phyloP scores from a whole-genome alignment of 805 yeast species.

The Pichia sporocuriosa region DNA sequence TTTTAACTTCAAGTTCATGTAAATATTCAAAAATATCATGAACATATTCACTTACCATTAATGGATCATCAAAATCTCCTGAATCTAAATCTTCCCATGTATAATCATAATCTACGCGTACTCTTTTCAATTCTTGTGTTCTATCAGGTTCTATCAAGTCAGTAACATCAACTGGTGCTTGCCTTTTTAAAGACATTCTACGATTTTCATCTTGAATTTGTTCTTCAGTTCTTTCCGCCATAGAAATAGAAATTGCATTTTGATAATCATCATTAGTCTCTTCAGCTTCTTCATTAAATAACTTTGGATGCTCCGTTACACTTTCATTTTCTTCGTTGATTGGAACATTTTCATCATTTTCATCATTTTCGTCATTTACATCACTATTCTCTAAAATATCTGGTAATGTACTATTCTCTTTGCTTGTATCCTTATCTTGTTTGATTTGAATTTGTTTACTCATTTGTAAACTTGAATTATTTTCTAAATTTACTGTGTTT shows the following conservation, averaged over 20 bases:
- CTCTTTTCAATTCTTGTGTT: constrained; percentile 26
- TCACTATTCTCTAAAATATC: background rate
- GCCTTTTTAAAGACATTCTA: constrained; percentile 39
- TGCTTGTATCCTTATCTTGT: constrained; percentile 15
- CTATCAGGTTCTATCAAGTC: constrained; percentile 27
- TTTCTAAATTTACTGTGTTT: constrained; percentile 16
- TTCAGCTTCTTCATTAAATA: background rate
- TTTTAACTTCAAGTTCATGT: constrained; percentile 61
- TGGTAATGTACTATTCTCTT: background rate
- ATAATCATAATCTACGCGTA: constrained; percentile 30
- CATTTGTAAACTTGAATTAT: constrained; percentile 2
- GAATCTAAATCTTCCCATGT: constrained; percentile 70
- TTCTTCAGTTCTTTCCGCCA: constrained; percentile 22
- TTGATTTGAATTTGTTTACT: constrained; percentile 18
- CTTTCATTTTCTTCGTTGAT: background rate
- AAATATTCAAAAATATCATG: constrained; percentile 78
- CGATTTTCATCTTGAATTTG: constrained; percentile 25
- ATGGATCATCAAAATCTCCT: constrained; percentile 62
- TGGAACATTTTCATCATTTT: background rate
- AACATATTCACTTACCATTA: constrained; percentile 92
- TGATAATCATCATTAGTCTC: background rate
- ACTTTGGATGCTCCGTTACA: too few species aligned
- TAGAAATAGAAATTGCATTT: constrained; percentile 7
- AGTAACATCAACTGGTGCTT: constrained; percentile 45
- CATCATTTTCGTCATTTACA: constrained; percentile 1